A percentile compares a stretch with the other conserved stretches of the same genome.
phyloP scores from a whole-genome alignment of 2,329 filamentous ascomycete genomes.

The Myriosclerotinia scirpicola region DNA sequence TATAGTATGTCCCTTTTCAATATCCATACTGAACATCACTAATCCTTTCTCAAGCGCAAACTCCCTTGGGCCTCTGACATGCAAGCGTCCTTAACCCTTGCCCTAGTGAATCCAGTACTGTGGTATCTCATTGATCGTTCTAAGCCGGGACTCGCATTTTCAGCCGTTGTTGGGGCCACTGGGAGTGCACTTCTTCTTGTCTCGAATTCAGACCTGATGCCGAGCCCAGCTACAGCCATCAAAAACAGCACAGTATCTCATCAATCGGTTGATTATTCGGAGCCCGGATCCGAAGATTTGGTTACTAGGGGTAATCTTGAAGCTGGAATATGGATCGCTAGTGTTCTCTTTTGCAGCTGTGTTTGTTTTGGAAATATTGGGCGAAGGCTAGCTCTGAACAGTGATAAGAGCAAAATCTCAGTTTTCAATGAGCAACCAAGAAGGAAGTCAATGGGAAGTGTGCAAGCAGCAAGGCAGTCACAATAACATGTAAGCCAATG shows the following conservation, averaged over 20 bases:
- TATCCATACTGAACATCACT: conserved; percentile 24
- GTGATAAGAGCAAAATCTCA: conserved; percentile 9
- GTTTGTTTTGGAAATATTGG: conserved; percentile 97
- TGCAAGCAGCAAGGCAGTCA: conserved; percentile 21
- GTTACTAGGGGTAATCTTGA: conserved; percentile 65
- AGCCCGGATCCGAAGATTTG: conserved; percentile 48
- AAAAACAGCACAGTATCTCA: conserved; percentile 27
- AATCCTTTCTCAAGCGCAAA: conserved; percentile 60
- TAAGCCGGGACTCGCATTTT: conserved; percentile 78
- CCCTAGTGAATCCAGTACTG: conserved; percentile 85
- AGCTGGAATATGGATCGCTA: conserved; percentile 83
- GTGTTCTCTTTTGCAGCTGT: conserved; percentile 90
- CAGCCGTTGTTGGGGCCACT: conserved; percentile 67
- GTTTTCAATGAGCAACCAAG: neutral
- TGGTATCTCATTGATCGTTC: conserved; percentile 97
- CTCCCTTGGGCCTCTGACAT: conserved; percentile 92
- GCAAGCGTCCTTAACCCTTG: conserved; percentile 87
- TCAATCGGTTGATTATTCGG: conserved; percentile 23
- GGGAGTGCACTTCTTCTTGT: conserved; percentile 74
- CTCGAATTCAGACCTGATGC: conserved; percentile 76
- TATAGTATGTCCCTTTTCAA: conserved; percentile 67
- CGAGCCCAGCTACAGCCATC: conserved; percentile 53
- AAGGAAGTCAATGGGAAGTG: conserved; percentile 17
- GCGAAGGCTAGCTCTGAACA: conserved; percentile 60
- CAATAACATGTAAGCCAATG: neutral